Base-by-base conservation (phyloP, 768 basidiomycete species). In the Rhizopogon rudus region DNA sequence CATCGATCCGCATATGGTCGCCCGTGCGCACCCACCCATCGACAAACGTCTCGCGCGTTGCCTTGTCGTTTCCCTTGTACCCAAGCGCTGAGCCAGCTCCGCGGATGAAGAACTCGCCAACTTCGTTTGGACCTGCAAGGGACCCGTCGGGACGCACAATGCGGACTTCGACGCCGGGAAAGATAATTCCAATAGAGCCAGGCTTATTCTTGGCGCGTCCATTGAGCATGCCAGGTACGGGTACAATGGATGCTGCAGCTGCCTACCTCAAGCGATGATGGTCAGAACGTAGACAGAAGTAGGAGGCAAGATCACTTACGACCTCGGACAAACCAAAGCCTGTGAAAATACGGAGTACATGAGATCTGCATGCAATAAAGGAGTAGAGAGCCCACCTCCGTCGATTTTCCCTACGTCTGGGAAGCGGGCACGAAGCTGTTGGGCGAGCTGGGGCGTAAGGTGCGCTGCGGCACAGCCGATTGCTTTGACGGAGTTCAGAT, bases 11-110 rank as follows among this genome's bases (percentile, higher is more conserved):
- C 63, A 91, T 86, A 49, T 75, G 73, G 66, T 92, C 90, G 4
- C 90, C 90, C 0, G 88, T 91, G 51, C 72, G 75, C 17, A 93
- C 59, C 91, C 91, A 93, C n/a, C 88, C 87, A 42, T 80, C 76
- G 8, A 53, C 59, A 63, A 25, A 25, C 25, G 25, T 25, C 25
- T 25, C 25, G 25, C 25, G 25, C 25, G 25, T 4, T 25, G 25
- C 25, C 25, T 25, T 25, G 4, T 25, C 25, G 4, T 25, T 25
- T 4, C 25, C 25, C 25, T 5, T 25, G 25, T 25, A 25, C 4
- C 25, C 25, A 25, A 25, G 25, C 25, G 25, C 25, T 25, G 25
- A 25, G 25, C 25, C 25, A 4, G 25, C 25, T 25, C 25, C 25
- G 4, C 25, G 25, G 25, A 5, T 1, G 25, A 25, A 25, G 3